Evolutionary conservation across 2,329 filamentous ascomycete species (phyloP).

Genomic region (Beauveria sp.): DNA sequence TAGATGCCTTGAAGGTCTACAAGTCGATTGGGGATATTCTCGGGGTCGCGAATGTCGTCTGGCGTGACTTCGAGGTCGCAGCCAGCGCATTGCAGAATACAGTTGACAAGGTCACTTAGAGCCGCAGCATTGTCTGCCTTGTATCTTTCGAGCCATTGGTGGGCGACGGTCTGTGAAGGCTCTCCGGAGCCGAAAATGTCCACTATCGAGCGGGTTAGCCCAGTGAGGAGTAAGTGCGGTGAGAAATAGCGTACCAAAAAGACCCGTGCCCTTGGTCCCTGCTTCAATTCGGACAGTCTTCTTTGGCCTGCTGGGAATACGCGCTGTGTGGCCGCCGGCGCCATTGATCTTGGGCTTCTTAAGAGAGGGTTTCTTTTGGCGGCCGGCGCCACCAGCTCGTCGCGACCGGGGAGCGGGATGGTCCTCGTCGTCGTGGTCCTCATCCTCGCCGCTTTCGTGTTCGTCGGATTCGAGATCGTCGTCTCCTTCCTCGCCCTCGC

Average conservation of each 20-base stretch:
- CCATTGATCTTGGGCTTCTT: constrained; percentile 59
- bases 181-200: constrained; percentile 57
- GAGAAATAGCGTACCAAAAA: constrained; percentile 41
- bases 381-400: constrained; percentile 36
- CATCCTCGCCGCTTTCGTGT: constrained; percentile 34
- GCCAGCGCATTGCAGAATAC: constrained; percentile 64
- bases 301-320: constrained; percentile 46
- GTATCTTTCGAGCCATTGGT: constrained; percentile 54
- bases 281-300: constrained; percentile 47
- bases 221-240: constrained; percentile 17
- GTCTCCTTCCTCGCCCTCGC: constrained; percentile 38
- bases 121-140: constrained; percentile 45
- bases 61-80: constrained; percentile 71
- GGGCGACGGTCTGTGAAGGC: constrained; percentile 47
- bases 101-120: constrained; percentile 58
- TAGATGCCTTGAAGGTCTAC: constrained; percentile 83
- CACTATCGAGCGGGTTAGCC: constrained; percentile 33
- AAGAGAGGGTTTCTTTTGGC: constrained; percentile 47
- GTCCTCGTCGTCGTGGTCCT: constrained; percentile 39
- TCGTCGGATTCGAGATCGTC: constrained; percentile 40
- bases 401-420: constrained; percentile 29
- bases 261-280: constrained; percentile 42
- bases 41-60: constrained; percentile 82
- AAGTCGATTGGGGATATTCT: constrained; percentile 73
- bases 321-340: constrained; percentile 32